Evolutionary conservation across 495 filamentous ascomycete genomes (phyloP), one percentile per base, ranked within the genome.

Genomic region (Xylaria nigripes): DNA sequence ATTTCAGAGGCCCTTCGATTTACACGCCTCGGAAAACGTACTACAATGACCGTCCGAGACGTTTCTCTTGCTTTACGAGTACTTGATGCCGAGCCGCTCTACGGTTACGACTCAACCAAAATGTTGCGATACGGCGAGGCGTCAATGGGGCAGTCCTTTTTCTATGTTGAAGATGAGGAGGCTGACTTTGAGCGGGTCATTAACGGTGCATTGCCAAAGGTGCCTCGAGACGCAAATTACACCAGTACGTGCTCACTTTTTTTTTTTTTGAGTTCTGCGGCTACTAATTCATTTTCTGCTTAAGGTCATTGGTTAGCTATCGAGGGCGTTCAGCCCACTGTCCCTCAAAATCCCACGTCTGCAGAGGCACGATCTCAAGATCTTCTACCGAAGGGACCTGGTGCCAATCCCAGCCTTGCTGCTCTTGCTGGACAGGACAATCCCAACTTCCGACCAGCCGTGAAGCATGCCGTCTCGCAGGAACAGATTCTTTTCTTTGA

Each of bases 161-260:
- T 87, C 75, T 98, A 98, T 62, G 86, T 98, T 25, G 94, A 98
- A 65, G 93, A 98, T 70, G 93, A 98, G 62, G 93, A 98, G 73
- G 85, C 96, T 25, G 93, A 98, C 66, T 96, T 98, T 64, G 93
- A 98, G 72, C 96, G 96, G 72, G 71, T 98, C 58, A 97, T 98
- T 66, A 98, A 98, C 73, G 87, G 87, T 38, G 89, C 93, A 6
- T 71, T 98, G 52, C 93, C 93, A 6, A 96, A 91, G 62, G 90
- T 98, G 12, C 94, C 93, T 6, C 74, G 90, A n/a, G 93, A 98
- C 64, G 84, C 92, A 34, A 85, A 83, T 23, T 90, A 96, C 63
- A 97, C 93, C 8, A 84, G 90, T 94, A 70, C 61, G 76, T 64
- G 16, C 38, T 1, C 18, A 32, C 27, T n/a, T n/a, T 36, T 36